Base-by-base conservation (phyloP, 2,329 filamentous ascomycete genomes). In the Pseudohalonectria lignicola region DNA sequence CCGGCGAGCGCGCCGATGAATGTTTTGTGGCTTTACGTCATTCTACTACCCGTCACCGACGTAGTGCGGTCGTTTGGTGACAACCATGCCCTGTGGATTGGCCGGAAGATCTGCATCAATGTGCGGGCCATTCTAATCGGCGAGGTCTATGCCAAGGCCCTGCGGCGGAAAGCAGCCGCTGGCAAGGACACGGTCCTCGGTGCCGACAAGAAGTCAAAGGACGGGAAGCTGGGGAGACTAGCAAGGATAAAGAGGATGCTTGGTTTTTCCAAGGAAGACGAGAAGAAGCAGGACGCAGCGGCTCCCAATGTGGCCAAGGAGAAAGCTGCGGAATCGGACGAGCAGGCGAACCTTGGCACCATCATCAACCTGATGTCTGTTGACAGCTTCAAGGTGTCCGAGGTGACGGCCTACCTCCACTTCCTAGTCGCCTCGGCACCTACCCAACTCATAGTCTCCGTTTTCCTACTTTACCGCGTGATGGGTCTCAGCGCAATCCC, bases 341-440 rank as follows among this genome's bases (percentile, higher is more conserved):
- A 82, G 41, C 86, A 94, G 62, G 90, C 87, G 29, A 95, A 92
- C 43, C 72, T 93, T 36, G 92, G 93, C 45, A 94, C 92, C n/a
- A 95, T 98, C 52, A 98, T 98, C 66, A 98, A 96, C 59, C 69
- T 98, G 47, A 98, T 98, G 92, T 93, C 92, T 10, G 93, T 98
- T 30, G 93, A 98, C 65, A 95, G 90, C 34, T 96, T 96, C 76
- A 98, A 98, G 63, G 86, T 98, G 39, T 84, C 86, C 44, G 92
- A 98, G 55, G 81, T 94, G 42, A 92, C 86, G 28, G 84, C 90
- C 0, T 98, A 98, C 56, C 67, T 98, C 23, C 92, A 98, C 60
- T 98, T 94, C 60, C 67, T 98, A n/a, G 83, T 90, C 67, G 90
- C 88, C 1, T 80, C 83, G 43, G 88, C 90, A 2, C 92, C 92